These are phyloP conservation scores for Lichtheimia hyalospora DNA, from an alignment of 371 early-diverging fungal genomes.

Conservation along the genomic window DNA sequence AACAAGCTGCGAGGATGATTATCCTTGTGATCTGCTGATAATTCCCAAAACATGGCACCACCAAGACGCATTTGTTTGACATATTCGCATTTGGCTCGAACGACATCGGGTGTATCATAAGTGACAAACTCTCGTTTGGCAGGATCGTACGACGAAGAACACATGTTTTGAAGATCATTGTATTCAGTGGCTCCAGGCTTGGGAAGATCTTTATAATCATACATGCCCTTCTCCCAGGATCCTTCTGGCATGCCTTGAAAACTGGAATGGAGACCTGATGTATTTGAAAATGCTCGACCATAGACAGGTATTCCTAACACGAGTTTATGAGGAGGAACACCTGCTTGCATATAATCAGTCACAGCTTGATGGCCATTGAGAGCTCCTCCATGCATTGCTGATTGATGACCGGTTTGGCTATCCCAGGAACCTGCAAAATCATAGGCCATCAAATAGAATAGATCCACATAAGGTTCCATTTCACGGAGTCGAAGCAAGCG, in stretches of 20 bases:
- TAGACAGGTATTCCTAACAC: slow-evolving; percentile 77
- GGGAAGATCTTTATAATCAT: slow-evolving; percentile 76
- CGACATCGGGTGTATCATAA: slow-evolving; percentile 77
- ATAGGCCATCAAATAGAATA: slow-evolving; percentile 81
- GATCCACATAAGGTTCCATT: slow-evolving; percentile 68
- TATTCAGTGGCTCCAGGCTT: slow-evolving; percentile 60
- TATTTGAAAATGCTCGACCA: slow-evolving; percentile 73
- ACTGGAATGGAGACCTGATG: slow-evolving; percentile 13
- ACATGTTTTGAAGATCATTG: slow-evolving; percentile 66
- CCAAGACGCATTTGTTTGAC: slow-evolving; percentile 64
- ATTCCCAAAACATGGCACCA: slow-evolving; percentile 89
- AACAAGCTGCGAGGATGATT: slow-evolving; percentile 46
- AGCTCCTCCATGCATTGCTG: slow-evolving; percentile 69
- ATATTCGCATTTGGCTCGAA: slow-evolving; percentile 76
- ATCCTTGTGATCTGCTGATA: slow-evolving; percentile 60
- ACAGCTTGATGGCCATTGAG: slow-evolving; percentile 66
- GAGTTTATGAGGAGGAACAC: slow-evolving; percentile 75
- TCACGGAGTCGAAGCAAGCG: slow-evolving; percentile 56
- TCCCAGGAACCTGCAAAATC: slow-evolving; percentile 84
- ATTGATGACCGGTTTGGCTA: slow-evolving; percentile 74
- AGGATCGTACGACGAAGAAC: slow-evolving; percentile 78
- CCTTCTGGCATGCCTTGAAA: slow-evolving; percentile 69
- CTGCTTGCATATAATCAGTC: slow-evolving; percentile 58
- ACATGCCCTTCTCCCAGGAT: slow-evolving; percentile 81
- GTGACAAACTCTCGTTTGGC: slow-evolving; percentile 67